A percentile compares a stretch with the other conserved stretches of the same genome.
phyloP scores from a whole-genome alignment of 805 yeast genomes.

The Nakazawaea ernobii region DNA sequence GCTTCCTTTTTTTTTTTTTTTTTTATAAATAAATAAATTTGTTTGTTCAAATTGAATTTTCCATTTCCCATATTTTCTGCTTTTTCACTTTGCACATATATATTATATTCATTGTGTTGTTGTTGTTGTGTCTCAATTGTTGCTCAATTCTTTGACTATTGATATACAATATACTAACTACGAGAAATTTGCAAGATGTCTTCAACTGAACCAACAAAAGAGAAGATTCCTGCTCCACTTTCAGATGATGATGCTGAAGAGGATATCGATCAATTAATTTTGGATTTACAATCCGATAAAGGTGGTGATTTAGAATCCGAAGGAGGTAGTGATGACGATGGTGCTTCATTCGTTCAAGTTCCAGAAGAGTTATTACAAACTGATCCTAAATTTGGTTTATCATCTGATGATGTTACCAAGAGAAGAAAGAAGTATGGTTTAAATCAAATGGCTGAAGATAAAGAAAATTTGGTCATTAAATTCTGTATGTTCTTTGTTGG shows the following conservation, averaged over 20 bases:
- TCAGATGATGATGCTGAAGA: constrained; percentile 49
- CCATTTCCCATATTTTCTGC: no score
- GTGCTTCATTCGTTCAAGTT: constrained; percentile 64
- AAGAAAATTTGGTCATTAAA: constrained; percentile 73
- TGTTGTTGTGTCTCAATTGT: not conserved
- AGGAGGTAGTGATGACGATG: constrained; percentile 40
- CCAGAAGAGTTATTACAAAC: constrained; percentile 85
- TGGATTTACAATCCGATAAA: constrained; percentile 71
- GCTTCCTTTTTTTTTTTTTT: no score
- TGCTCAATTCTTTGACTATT: no score
- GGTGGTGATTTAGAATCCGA: constrained; percentile 44
- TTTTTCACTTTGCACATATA: no score
- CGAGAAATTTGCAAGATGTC: constrained; percentile 11
- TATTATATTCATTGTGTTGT: no score
- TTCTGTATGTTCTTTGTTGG: constrained; percentile 86
- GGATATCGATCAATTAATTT: constrained; percentile 66
- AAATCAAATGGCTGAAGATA: constrained; percentile 87
- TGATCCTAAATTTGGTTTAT: constrained; percentile 71
- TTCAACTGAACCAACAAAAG: constrained; percentile 19
- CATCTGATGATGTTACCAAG: constrained; percentile 68
- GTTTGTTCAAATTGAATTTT: no score
- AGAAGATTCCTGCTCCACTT: constrained; percentile 18
- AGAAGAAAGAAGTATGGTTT: constrained; percentile 90
- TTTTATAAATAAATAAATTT: no score
- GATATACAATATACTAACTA: not conserved